These are phyloP conservation scores for Dipteronia dyeriana DNA, from an alignment of 345 rosid genomes.

Conservation along the genomic window DNA sequence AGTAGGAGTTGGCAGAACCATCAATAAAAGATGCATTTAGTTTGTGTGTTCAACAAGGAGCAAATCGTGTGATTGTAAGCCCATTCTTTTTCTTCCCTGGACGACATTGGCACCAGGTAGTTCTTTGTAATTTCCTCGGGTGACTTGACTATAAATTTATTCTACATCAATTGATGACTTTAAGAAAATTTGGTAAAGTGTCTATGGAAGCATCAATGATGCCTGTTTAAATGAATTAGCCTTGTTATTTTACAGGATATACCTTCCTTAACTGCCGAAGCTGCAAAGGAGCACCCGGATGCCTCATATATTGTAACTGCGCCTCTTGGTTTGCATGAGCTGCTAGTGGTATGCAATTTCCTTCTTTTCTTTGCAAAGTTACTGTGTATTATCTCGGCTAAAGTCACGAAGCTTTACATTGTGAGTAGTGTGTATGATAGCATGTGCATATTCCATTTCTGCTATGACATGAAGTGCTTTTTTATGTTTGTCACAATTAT, in stretches of 20 bases:
- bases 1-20: conserved; percentile 88
- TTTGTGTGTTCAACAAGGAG: conserved; percentile 76
- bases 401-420: background rate
- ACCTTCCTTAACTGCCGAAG: conserved; percentile 84
- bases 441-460: background rate
- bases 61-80: conserved; percentile 75
- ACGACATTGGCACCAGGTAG: conserved; percentile 90
- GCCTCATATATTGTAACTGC: conserved; percentile 73
- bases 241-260: conserved; percentile 54
- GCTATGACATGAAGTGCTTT: background rate
- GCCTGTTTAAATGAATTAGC: conserved; percentile 8
- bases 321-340: conserved; percentile 85
- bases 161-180: background rate
- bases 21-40: conserved; percentile 78
- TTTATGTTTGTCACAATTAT: background rate
- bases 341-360: conserved; percentile 66
- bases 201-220: background rate
- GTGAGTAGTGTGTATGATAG: background rate
- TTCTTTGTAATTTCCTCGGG: conserved; percentile 19
- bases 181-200: background rate
- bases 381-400: background rate
- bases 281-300: conserved; percentile 80
- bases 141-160: conserved; percentile 8
- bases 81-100: conserved; percentile 96
- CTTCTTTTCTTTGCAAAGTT: background rate